Evolutionary conservation across 805 yeast species (phyloP).

Genomic region (Debaryomyces hansenii): DNA sequence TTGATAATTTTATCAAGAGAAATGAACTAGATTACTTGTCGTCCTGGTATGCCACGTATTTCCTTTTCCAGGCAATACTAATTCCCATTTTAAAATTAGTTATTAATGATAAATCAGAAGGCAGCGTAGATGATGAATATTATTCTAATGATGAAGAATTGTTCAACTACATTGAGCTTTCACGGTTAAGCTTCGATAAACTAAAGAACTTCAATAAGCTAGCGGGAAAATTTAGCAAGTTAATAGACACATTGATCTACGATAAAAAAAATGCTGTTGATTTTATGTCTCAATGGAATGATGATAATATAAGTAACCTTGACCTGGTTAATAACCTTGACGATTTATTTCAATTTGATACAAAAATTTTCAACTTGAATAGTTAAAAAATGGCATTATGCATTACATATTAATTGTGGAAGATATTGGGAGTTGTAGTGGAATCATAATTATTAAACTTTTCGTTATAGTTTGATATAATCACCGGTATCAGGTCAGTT

Average conservation of each 20-base stretch:
- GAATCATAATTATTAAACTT: no score
- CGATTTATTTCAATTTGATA: constrained; percentile 10
- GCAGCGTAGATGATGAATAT: neutral
- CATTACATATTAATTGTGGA: no score
- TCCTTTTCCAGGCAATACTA: constrained; percentile 18
- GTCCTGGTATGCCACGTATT: constrained; percentile 19
- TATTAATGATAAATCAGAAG: constrained; percentile 9
- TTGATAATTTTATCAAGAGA: constrained; percentile 11
- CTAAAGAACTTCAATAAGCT: constrained; percentile 15
- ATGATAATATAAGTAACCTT: constrained; percentile 7
- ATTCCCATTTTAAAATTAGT: constrained; percentile 16
- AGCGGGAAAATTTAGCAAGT: constrained; percentile 17
- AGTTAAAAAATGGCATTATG: neutral
- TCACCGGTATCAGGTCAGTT: no score
- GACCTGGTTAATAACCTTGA: constrained; percentile 15
- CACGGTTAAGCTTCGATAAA: constrained; percentile 8
- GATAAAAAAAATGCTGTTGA: constrained; percentile 10
- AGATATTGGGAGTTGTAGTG: no score
- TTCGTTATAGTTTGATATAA: no score
- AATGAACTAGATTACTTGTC: constrained; percentile 14
- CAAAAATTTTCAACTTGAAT: neutral
- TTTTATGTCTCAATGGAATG: constrained; percentile 7
- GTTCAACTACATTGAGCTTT: constrained; percentile 12
- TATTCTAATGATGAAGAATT: constrained; percentile 10
- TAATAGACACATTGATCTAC: constrained; percentile 13